Evolutionary conservation across 2,329 filamentous ascomycete species (phyloP), one percentile per base, ranked within the genome.

Genomic region (Nannizziopsis barbatae): DNA sequence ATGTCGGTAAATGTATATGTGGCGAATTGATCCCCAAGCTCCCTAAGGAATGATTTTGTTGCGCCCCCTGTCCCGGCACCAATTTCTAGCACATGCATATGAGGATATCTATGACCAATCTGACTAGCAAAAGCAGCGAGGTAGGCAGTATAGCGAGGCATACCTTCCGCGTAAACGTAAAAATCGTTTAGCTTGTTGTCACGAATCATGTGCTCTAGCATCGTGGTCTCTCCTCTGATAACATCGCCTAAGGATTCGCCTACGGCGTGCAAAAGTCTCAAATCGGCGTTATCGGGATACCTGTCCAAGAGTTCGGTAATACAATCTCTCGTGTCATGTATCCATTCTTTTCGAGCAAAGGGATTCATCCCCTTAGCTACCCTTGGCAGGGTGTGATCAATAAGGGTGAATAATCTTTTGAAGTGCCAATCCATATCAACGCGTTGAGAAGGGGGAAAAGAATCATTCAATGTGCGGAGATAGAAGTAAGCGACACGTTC

Each of bases 1-100:
- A 72, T 64, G 49, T 74, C 71, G 0, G 73, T 74, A 56, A 62
- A 75, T 0, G 66, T 70, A 54, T 74, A 75, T 1, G 60, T 62
- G 2, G 59, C 53, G 40, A 67, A 69, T 7, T 51, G 53, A 1
- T 53, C 10, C 1, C 57, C 61, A 10, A 72, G 51, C 2, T 45
- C 42, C 1, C 55, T 45, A 2, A 74, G 55, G 4, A 73, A 56
- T 1, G 45, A 48, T 1, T 60, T 55, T 0, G 71, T 74, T 0
- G 69, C 61, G 9, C 62, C 64, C 2, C 70, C 71, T 2, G 68
- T 71, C 1, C 72, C 72, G 8, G 66, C 70, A 12, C 57, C 62
- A 12, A 63, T 63, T 42, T 73, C 70, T 3, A 75, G 51, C 27
- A 74, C 62, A 2, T 66, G 65, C 44, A 69, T 59, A n/a, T 62